Base-by-base conservation (phyloP, 768 basidiomycete genomes). In the Clathrus columnatus region DNA sequence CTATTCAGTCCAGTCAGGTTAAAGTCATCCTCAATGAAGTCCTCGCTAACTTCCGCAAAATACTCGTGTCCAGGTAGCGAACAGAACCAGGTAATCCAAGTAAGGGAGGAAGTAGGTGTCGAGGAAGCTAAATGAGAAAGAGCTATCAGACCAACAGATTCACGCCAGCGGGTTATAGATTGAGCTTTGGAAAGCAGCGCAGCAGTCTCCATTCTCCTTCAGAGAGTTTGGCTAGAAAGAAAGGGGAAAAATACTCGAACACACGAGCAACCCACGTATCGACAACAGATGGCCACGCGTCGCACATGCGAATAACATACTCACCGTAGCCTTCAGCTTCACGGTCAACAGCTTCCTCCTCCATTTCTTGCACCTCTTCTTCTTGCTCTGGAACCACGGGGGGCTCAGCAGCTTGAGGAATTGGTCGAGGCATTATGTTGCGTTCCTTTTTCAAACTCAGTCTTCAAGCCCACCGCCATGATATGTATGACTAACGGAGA, bases 1-100 rank as follows among this genome's bases (percentile, higher is more conserved):
- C 80, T 80, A 65, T 93, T 95, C 68, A 99, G 72, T 5, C 96
- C 96, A 5, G 96, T 99, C 36, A 99, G 76, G 73, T 99, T 99
- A 75, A 99, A 99, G 67, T 98, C 91, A 72, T 99, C 96, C 69
- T 98, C 92, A 68, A 99, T 98, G 70, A 98, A 99, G 68, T 99
- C 96, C 67, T 96, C 94, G 57, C 91, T 85, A 47, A 97, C 94
- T 73, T 96, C 94, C 70, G 91, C 94, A 68, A 96, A 97, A 75
- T 96, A 97, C 71, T 97, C 94, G 70, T 97, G 94, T 43, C 90
- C 90, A 10, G 91, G 91, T 50, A 95, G 74, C 41, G 91, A 91
- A 69, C 91, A 94, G 73, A 93, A 95, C 91, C 91, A 93, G 64
- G 84, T 88, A 65, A 94, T 94, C 91, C 91, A 95, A 55, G 91